These are phyloP conservation scores for Ophiocordyceps unilateralis DNA, from an alignment of 2,329 filamentous ascomycete genomes.

Conservation along the genomic window DNA sequence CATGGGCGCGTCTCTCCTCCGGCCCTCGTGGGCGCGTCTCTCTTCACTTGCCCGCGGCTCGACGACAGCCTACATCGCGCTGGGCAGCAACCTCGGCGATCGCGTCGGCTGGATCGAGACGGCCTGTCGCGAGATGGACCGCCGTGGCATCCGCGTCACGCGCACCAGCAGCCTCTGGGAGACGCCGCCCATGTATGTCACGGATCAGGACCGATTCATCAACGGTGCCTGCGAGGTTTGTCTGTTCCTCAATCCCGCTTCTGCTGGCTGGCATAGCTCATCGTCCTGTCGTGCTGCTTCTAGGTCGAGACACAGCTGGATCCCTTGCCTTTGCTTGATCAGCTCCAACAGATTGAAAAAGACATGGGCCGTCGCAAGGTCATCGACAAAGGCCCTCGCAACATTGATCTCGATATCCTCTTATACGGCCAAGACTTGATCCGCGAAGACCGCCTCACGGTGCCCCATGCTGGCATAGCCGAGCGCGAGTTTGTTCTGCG, in stretches of 20 bases:
- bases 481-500: conserved; percentile 90
- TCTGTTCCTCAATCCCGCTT: too few relatives aligned
- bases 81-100: conserved; percentile 87
- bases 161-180: conserved; percentile 84
- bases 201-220: conserved; percentile 73
- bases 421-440: conserved; percentile 56
- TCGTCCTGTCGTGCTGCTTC: background rate
- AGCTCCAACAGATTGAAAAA: conserved; percentile 71
- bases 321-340: conserved; percentile 60
- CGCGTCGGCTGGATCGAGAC: conserved; percentile 70
- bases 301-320: conserved; percentile 67
- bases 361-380: conserved; percentile 64
- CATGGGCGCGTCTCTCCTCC: background rate
- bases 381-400: conserved; percentile 84
- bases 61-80: conserved; percentile 55
- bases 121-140: conserved; percentile 64
- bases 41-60: conserved; percentile 10
- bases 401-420: conserved; percentile 87
- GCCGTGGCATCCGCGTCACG: conserved; percentile 52
- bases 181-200: conserved; percentile 91
- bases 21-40: background rate
- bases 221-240: conserved; percentile 81
- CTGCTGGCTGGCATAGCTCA: background rate
- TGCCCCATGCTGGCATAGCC: conserved; percentile 72
- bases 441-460: conserved; percentile 52